phyloP scores from a whole-genome alignment of 306 rosid species.

The Glycyrrhiza uralensis region DNA sequence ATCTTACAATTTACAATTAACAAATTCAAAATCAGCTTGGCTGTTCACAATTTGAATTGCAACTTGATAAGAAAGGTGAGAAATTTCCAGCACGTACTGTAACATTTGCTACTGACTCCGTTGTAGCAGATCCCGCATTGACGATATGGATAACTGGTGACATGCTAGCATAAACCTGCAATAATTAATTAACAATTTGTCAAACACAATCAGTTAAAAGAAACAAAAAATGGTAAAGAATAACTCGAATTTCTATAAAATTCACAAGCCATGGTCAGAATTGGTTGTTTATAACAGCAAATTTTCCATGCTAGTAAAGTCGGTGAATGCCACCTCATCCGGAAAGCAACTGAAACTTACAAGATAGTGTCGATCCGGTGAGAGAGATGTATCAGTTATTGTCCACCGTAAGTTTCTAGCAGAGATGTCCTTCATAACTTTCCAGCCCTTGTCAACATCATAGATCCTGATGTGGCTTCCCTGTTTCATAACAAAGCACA shows the following conservation, averaged over 20 bases:
- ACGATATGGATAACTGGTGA: slow-evolving; percentile 74
- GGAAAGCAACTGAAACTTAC: slow-evolving; percentile 48
- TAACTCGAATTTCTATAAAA: neutral
- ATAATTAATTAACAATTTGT: slow-evolving; percentile 24
- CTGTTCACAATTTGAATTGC: neutral
- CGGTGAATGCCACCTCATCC: neutral
- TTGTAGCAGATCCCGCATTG: slow-evolving; percentile 59
- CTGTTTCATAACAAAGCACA: slow-evolving; percentile 42
- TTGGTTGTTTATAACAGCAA: neutral
- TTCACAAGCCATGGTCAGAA: slow-evolving; percentile 5
- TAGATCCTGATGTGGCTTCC: slow-evolving; percentile 76
- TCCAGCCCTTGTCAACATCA: slow-evolving; percentile 83
- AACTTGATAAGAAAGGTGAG: neutral
- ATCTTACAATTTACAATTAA: neutral
- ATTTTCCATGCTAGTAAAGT: slow-evolving; percentile 8
- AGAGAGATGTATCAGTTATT: slow-evolving; percentile 87
- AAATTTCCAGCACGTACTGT: slow-evolving; percentile 49
- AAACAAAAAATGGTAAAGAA: neutral
- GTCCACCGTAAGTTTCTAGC: slow-evolving; percentile 87
- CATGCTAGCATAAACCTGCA: slow-evolving; percentile 96
- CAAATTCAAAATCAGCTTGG: neutral
- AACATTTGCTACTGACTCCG: slow-evolving; percentile 72
- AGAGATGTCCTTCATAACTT: slow-evolving; percentile 73
- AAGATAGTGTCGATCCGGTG: slow-evolving; percentile 70
- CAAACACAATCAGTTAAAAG: neutral